These are phyloP conservation scores for Pyrus betulifolia DNA, from an alignment of 306 rosid genomes.

Conservation along the genomic window DNA sequence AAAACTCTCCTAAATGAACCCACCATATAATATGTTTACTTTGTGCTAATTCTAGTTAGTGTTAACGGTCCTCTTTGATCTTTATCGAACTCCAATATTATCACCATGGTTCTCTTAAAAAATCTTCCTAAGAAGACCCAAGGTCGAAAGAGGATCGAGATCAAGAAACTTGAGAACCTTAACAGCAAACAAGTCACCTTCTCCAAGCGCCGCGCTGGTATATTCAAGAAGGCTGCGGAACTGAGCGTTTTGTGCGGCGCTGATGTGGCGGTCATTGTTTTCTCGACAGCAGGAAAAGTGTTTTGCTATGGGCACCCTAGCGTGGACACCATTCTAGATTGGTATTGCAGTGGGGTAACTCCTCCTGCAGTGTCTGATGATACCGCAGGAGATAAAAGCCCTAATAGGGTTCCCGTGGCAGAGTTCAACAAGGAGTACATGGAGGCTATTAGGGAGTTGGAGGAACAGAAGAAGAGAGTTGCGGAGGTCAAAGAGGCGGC, in stretches of 20 bases:
- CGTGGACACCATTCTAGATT: background rate
- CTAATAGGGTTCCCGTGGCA: background rate
- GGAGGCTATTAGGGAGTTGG: background rate
- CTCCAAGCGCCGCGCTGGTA: background rate
- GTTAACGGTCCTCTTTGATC: background rate
- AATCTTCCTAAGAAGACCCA: background rate
- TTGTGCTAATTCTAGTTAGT: background rate
- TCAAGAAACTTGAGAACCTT: conserved; percentile 1
- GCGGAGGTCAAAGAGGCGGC: background rate
- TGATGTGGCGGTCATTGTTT: background rate
- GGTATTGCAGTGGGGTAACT: background rate
- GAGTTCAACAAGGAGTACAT: conserved; percentile 3
- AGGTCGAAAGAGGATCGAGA: conserved; percentile 5
- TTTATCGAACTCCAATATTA: background rate
- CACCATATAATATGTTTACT: background rate
- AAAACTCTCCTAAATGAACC: background rate
- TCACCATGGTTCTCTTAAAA: background rate
- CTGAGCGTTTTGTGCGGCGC: conserved; percentile 1
- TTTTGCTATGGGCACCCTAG: conserved; percentile 7
- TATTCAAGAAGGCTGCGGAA: background rate
- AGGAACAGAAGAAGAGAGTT: background rate
- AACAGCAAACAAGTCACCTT: conserved; percentile 9
- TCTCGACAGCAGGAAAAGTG: background rate
- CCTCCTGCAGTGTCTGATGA: background rate
- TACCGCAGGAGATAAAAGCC: background rate